phyloP scores from a whole-genome alignment of 2,329 filamentous ascomycete species.

The Ramularia endophylla region DNA sequence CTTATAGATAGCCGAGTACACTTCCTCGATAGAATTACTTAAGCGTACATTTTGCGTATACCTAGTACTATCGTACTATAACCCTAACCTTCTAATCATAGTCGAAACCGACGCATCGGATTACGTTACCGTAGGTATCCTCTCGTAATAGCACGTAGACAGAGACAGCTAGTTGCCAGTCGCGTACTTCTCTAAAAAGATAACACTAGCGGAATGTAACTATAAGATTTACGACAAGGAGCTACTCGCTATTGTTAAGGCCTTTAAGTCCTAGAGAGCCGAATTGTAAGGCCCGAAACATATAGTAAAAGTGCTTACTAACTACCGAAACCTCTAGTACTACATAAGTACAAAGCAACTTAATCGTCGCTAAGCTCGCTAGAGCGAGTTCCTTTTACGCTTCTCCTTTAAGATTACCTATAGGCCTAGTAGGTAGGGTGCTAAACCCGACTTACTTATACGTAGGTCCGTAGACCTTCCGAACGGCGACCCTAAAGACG shows the following conservation, averaged over 20 bases:
- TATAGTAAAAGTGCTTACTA: constrained; percentile 19
- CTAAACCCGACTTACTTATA: constrained; percentile 16
- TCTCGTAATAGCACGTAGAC: too few species aligned
- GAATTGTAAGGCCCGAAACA: constrained; percentile 16
- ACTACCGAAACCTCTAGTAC: constrained; percentile 29
- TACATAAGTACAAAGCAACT: constrained; percentile 29
- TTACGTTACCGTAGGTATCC: neutral
- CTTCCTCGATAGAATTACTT: too few species aligned
- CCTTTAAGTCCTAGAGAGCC: constrained; percentile 23
- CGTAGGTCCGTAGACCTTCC: constrained; percentile 5
- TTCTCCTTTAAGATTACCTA: constrained; percentile 28
- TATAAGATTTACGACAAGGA: too few species aligned
- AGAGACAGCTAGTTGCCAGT: too few species aligned
- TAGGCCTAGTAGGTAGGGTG: constrained; percentile 14
- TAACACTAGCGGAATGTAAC: too few species aligned
- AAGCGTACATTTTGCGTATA: neutral
- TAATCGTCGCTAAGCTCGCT: constrained; percentile 25
- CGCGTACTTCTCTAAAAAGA: too few species aligned
- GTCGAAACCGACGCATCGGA: constrained; percentile 3
- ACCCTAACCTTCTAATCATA: neutral
- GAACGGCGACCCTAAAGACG: neutral
- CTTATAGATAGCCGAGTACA: too few species aligned
- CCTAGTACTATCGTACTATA: constrained; percentile 1
- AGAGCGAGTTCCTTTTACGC: constrained; percentile 19
- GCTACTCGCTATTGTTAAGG: constrained; percentile 29